phyloP scores from a whole-genome alignment of 345 rosid genomes.

The Tarenaya hassleriana region DNA sequence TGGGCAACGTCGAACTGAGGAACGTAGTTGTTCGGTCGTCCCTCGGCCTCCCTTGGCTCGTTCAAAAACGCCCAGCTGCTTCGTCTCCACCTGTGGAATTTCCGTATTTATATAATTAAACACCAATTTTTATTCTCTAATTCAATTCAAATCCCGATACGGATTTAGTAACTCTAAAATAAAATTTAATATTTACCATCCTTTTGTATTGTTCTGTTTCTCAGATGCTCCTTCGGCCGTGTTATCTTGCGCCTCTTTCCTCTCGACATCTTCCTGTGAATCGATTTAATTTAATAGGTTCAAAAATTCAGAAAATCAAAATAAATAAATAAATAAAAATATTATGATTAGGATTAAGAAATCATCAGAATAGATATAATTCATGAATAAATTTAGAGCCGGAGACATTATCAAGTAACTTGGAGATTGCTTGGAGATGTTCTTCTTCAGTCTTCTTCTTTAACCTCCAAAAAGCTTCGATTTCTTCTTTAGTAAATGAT shows the following conservation, averaged over 20 bases:
- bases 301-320: background rate
- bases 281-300: background rate
- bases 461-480: conserved; percentile 65
- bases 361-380: conserved; percentile 20
- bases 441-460: conserved; percentile 63
- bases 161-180: background rate
- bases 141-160: no score
- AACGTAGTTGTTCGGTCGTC: conserved; percentile 37
- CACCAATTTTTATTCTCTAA: background rate
- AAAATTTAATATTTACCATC: conserved; percentile 38
- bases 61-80: conserved; percentile 83
- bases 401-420: conserved; percentile 1
- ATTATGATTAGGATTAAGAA: conserved; percentile 23
- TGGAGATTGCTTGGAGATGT: conserved; percentile 37
- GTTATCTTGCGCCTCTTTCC: conserved; percentile 8
- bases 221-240: conserved; percentile 19
- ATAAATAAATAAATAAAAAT: background rate
- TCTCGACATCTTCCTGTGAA: conserved; percentile 22
- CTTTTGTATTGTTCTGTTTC: conserved; percentile 25
- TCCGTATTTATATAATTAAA: background rate
- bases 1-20: conserved; percentile 63
- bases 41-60: conserved; percentile 59
- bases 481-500: conserved; percentile 68
- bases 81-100: conserved; percentile 58
- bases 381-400: conserved; percentile 22